Conservation (phyloP, 495 filamentous ascomycete genomes). For the Neurospora cerealis region DNA sequence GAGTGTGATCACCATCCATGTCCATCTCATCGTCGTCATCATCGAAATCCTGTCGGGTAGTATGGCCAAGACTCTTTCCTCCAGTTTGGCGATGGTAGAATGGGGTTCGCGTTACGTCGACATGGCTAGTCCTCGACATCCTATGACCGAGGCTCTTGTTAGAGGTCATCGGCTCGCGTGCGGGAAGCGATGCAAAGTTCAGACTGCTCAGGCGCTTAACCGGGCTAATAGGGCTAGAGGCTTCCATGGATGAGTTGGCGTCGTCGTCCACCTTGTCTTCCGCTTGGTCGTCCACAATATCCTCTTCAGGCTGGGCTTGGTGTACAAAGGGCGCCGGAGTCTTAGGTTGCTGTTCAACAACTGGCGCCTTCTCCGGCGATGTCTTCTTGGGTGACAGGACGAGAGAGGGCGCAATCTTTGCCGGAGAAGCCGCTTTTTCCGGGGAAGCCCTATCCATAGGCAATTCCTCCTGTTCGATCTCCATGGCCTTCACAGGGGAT, state of each 20-base stretch:
- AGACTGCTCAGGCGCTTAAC: constrained; percentile 81
- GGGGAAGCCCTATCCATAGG: constrained; percentile 4
- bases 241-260: constrained; percentile 38
- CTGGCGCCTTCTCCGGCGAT: neutral
- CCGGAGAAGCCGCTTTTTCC: neutral
- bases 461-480: neutral
- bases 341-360: neutral
- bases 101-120: constrained; percentile 57
- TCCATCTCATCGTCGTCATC: constrained; percentile 48
- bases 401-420: neutral
- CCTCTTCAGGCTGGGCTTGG: constrained; percentile 2
- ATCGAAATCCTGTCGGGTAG: constrained; percentile 24
- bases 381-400: neutral
- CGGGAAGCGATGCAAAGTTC: constrained; percentile 83
- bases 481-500: neutral
- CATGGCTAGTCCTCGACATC: constrained; percentile 65
- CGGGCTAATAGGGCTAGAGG: constrained; percentile 39
- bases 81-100: constrained; percentile 56
- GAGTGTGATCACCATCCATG: constrained; percentile 40
- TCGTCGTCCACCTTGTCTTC: constrained; percentile 40
- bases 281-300: constrained; percentile 22
- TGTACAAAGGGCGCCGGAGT: neutral
- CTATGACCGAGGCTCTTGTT: constrained; percentile 63
- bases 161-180: constrained; percentile 73
- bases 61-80: constrained; percentile 46